Evolutionary conservation across 1,139 yeast species (phyloP), one percentile per base, ranked within the genome.

Genomic region (Sporopachydermia cereana): DNA sequence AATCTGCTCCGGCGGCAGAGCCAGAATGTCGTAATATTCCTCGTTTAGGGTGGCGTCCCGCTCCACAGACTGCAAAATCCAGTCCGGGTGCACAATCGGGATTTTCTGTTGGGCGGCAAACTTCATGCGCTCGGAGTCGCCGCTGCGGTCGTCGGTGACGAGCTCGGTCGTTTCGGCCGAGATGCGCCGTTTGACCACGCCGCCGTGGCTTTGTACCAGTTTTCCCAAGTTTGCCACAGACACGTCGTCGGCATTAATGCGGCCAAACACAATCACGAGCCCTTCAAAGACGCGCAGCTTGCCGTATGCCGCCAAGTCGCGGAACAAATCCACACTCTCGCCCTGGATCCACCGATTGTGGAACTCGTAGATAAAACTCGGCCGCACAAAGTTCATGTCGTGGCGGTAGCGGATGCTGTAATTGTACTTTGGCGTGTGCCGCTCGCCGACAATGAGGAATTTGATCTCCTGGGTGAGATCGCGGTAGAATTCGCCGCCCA

Each of bases 51-150:
- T 67, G 0, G 85, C 86, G 2, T 74, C 76, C 49, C 95, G 65
- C 42, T 68, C 64, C 2, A 76, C 57, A 43, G 84, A 76, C 57
- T 84, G 85, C 20, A 71, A 54, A 2, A 88, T 60, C 93, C 94
- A 88, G 45, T 74, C 62, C 0, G 93, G 91, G 57, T 83, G 88
- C 2, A 85, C 75, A 1, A 79, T 72, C 1, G 84, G 82, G 2
- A 79, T 73, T 3, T 67, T 68, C 89, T 91, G 81, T 54, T 77
- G 78, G 4, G 68, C 48, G 1, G 91, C 88, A 57, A 74, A 79
- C 24, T 64, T 66, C 54, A 70, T 82, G 49, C 93, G 67, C 48
- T 72, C 39, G 18, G 39, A 34, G 17, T 16, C 73, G 0, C 95
- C 95, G 18, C 62, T 55, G 24, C 63, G 61, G 43, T 71, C 77